Evolutionary conservation across 176 grass and related monocot species (phyloP).

Genomic region (Hordeum vulgare): MorexV3_pseudomolecules_assembly NC_058522.1:70578373-70578872

Average conservation of each 20-base stretch:
- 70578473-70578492: background rate
- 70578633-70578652: background rate
- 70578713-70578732: background rate
- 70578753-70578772: background rate
- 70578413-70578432: constrained; percentile 23
- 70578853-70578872: background rate
- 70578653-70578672: background rate
- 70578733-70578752: background rate
- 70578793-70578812: background rate
- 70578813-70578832: background rate
- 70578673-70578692: background rate
- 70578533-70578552: background rate
- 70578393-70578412: background rate
- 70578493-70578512: background rate
- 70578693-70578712: background rate
- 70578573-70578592: background rate
- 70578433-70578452: constrained; percentile 16
- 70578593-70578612: background rate
- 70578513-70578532: background rate
- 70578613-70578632: background rate
- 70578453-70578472: background rate
- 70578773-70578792: background rate
- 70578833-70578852: background rate
- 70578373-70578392: background rate
- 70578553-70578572: background rate